phyloP scores from a whole-genome alignment of 495 filamentous ascomycete genomes.

The Evernia prunastri region DNA sequence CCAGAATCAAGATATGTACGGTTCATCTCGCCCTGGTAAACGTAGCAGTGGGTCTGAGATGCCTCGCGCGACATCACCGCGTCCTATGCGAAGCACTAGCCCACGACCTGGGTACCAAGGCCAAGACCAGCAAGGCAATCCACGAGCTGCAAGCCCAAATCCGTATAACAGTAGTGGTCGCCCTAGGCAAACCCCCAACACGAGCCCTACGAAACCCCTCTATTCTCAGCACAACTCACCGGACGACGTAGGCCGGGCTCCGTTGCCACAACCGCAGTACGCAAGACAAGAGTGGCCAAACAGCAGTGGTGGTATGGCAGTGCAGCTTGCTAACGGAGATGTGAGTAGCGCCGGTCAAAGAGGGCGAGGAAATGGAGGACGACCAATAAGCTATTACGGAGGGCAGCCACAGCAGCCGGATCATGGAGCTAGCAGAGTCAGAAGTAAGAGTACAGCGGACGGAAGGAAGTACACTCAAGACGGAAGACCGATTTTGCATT shows the following conservation, averaged over 20 bases:
- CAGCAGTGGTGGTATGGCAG: conserved; percentile 69
- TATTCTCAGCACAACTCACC: conserved; percentile 51
- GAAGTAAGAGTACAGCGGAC: conserved; percentile 79
- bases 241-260: conserved; percentile 45
- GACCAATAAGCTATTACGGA: conserved; percentile 36
- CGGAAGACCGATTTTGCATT: conserved; percentile 82
- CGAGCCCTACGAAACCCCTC: conserved; percentile 24
- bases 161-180: conserved; percentile 18
- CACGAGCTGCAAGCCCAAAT: conserved; percentile 31
- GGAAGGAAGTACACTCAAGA: conserved; percentile 73
- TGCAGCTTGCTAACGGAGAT: conserved; percentile 61
- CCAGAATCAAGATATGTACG: conserved; percentile 76
- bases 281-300: conserved; percentile 54
- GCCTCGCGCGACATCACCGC: conserved; percentile 45
- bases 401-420: conserved; percentile 21
- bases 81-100: conserved; percentile 49
- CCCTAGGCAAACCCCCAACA: conserved; percentile 22
- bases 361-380: conserved; percentile 19
- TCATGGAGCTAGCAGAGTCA: conserved; percentile 36
- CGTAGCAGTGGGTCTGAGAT: conserved; percentile 36
- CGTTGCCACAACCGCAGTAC: conserved; percentile 54
- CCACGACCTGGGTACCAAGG: conserved; percentile 40
- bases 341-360: conserved; percentile 15
- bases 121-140: conserved; percentile 13
- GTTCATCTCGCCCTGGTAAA: conserved; percentile 33